phyloP scores from a whole-genome alignment of 2,329 filamentous ascomycete genomes.

The Xylariomycetidae sp. region DNA sequence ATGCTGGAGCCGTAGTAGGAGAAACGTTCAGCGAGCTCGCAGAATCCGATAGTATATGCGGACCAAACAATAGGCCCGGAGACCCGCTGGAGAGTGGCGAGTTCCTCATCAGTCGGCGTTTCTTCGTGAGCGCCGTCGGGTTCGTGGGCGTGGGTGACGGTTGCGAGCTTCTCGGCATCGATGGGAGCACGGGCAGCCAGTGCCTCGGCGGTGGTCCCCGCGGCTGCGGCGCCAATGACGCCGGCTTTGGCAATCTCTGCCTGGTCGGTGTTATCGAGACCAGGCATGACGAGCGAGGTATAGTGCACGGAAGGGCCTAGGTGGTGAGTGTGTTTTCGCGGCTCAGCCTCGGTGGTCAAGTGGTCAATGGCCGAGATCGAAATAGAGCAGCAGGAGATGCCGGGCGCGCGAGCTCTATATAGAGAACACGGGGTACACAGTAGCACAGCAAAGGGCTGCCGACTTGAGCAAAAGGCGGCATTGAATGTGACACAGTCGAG shows the following conservation, averaged over 20 bases:
- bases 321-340: too few relatives aligned
- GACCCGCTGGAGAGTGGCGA: constrained; percentile 54
- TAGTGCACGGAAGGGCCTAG: too few relatives aligned
- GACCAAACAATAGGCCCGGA: constrained; percentile 59
- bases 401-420: too few relatives aligned
- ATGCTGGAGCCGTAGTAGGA: constrained; percentile 69
- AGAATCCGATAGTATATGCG: constrained; percentile 64
- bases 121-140: neutral
- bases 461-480: too few relatives aligned
- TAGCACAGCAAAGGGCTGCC: too few relatives aligned
- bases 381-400: too few relatives aligned
- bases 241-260: neutral
- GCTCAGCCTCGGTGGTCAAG: too few relatives aligned
- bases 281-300: too few relatives aligned
- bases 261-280: neutral
- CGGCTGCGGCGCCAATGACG: neutral
- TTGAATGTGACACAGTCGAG: too few relatives aligned
- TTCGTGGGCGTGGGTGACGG: neutral
- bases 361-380: too few relatives aligned
- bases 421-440: too few relatives aligned
- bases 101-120: constrained; percentile 54
- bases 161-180: neutral
- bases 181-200: neutral
- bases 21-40: constrained; percentile 71
- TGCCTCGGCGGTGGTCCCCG: neutral